phyloP scores from a whole-genome alignment of 1,284 basidiomycete genomes.

The Apiotrichum gracile region DNA sequence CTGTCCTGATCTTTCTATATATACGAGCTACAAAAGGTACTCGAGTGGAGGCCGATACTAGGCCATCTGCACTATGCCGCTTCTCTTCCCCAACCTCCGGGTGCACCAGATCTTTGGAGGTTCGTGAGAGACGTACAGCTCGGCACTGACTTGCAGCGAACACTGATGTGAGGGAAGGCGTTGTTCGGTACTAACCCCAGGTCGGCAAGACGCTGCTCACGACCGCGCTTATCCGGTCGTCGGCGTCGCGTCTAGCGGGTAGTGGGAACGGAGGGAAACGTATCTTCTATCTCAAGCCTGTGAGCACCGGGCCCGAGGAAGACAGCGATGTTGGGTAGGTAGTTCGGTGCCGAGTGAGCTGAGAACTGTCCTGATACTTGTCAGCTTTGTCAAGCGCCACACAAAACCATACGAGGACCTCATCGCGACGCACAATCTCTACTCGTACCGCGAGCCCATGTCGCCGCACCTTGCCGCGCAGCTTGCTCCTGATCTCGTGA shows the following conservation, averaged over 20 bases:
- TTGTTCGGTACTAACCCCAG: slow-evolving; percentile 24
- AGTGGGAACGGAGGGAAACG: slow-evolving; percentile 30
- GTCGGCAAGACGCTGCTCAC: slow-evolving; percentile 89
- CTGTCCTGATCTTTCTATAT: too few species aligned
- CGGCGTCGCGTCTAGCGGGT: slow-evolving; percentile 50
- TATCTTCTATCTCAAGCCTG: slow-evolving; percentile 82
- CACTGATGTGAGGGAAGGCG: slow-evolving; percentile 56
- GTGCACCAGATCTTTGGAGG: slow-evolving; percentile 81
- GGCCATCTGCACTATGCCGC: slow-evolving; percentile 34
- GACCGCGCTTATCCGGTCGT: slow-evolving; percentile 71
- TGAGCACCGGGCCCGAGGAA: slow-evolving; percentile 74
- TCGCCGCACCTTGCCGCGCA: slow-evolving; percentile 85
- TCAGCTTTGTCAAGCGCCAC: slow-evolving; percentile 65
- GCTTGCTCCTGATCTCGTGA: slow-evolving; percentile 52
- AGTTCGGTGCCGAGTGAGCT: too few species aligned
- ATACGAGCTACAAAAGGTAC: too few species aligned
- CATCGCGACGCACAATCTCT: slow-evolving; percentile 68
- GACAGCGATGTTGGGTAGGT: slow-evolving; percentile 76
- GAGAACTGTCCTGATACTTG: slow-evolving; percentile 2
- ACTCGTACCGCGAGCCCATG: slow-evolving; percentile 79
- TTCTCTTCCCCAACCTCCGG: slow-evolving; percentile 69
- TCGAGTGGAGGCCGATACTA: too few species aligned
- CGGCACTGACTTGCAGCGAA: slow-evolving; percentile 55
- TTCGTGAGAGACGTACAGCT: too few species aligned
- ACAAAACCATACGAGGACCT: slow-evolving; percentile 48